Percentiles rank a stretch among this genome's conserved stretches.
Conservation (phyloP, 2,329 filamentous ascomycete genomes). For the Xylaria digitata region DNA sequence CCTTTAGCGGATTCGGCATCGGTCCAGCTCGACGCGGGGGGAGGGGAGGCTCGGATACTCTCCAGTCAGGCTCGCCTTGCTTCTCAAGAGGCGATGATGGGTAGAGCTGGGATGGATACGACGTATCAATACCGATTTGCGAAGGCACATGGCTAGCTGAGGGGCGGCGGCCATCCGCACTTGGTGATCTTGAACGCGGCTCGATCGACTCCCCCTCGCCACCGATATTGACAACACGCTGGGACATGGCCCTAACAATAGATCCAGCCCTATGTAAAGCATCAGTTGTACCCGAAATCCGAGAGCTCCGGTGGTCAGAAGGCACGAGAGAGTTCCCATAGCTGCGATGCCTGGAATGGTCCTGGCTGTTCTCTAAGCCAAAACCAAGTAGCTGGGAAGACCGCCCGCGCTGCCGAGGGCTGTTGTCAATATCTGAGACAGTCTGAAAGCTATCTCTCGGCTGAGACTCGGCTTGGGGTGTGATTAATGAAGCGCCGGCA, state of each 20-base stretch:
- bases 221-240: slow-evolving; percentile 96
- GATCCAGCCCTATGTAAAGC: slow-evolving; percentile 77
- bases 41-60: slow-evolving; percentile 48
- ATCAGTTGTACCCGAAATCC: slow-evolving; percentile 71
- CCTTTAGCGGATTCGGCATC: slow-evolving; percentile 81
- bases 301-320: slow-evolving; percentile 64
- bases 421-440: slow-evolving; percentile 63
- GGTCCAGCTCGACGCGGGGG: slow-evolving; percentile 51
- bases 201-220: slow-evolving; percentile 89
- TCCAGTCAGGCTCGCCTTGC: slow-evolving; percentile 50
- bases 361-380: slow-evolving; percentile 68
- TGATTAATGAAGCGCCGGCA: slow-evolving; percentile 58
- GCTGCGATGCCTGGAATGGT: slow-evolving; percentile 63
- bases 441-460: slow-evolving; percentile 68
- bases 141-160: slow-evolving; percentile 55
- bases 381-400: slow-evolving; percentile 64
- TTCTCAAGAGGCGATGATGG: slow-evolving; percentile 61
- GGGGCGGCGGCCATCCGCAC: slow-evolving; percentile 62
- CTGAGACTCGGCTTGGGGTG: slow-evolving; percentile 55
- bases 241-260: slow-evolving; percentile 88
- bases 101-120: slow-evolving; percentile 63
- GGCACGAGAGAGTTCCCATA: slow-evolving; percentile 68
- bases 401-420: slow-evolving; percentile 59
- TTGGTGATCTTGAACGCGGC: slow-evolving; percentile 70
- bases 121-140: slow-evolving; percentile 59